Percentiles rank a stretch among this genome's conserved stretches.
These are phyloP conservation scores for Termitomyces sp. DNA, from an alignment of 768 basidiomycete genomes.

Conservation along the genomic window DNA sequence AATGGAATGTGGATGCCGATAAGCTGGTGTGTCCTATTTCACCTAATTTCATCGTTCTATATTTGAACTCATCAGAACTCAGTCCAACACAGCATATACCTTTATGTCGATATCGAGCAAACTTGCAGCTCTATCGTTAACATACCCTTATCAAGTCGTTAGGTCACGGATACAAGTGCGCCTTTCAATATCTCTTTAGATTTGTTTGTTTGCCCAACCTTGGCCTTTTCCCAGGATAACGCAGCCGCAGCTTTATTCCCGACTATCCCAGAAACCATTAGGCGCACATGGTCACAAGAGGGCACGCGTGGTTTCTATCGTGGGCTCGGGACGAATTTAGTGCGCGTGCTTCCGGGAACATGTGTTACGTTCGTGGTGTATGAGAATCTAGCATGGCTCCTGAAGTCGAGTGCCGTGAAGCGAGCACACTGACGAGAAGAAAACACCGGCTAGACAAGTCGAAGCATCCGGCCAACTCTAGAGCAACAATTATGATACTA, in stretches of 20 bases:
- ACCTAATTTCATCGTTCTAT: neutral
- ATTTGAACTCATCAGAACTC: neutral
- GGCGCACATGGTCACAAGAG: slow-evolving; percentile 76
- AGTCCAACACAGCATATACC: slow-evolving; percentile 92
- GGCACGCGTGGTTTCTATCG: slow-evolving; percentile 88
- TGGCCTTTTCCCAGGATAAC: slow-evolving; percentile 46
- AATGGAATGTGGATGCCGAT: slow-evolving; percentile 70
- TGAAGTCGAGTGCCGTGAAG: slow-evolving; percentile 60
- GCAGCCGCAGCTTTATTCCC: slow-evolving; percentile 67
- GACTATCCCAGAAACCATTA: slow-evolving; percentile 76
- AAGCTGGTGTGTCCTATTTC: slow-evolving; percentile 63
- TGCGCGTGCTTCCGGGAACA: slow-evolving; percentile 93
- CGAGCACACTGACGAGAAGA: slow-evolving; percentile 27
- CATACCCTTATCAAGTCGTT: slow-evolving; percentile 98
- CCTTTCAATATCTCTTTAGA: neutral
- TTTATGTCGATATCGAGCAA: slow-evolving; percentile 91
- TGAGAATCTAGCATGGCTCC: slow-evolving; percentile 83
- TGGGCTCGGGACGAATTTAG: slow-evolving; percentile 89
- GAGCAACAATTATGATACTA: slow-evolving; percentile 5
- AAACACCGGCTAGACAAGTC: neutral
- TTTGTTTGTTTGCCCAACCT: neutral
- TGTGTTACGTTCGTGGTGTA: slow-evolving; percentile 99
- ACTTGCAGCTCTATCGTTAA: slow-evolving; percentile 71
- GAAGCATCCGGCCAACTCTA: neutral
- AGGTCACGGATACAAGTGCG: slow-evolving; percentile 88